Evolutionary conservation across 495 filamentous ascomycete genomes (phyloP), one percentile per base, ranked within the genome.

Genomic region (Sordaria brevicollis): DNA sequence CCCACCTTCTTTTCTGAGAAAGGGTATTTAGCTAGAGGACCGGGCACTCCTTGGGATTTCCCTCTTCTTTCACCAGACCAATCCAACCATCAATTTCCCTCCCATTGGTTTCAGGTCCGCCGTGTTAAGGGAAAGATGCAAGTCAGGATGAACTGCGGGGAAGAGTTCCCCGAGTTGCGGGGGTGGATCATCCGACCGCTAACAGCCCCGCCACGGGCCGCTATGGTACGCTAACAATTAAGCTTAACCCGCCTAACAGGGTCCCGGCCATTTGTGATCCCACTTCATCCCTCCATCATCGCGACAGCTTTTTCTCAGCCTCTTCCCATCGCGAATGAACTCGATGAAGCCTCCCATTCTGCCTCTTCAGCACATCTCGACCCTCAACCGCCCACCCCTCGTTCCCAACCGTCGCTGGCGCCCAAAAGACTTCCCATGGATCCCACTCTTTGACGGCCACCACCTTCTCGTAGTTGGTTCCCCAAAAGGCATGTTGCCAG

Each of bases 401-500:
- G 71, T 85, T 87, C 0, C 83, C 85, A 0, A 86, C 81, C 9
- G 79, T 83, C 8, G 82, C 85, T 4, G 79, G 79, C 33, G 85
- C 84, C 77, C 86, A 89, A 73, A 88, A 87, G 9, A 88, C 43
- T 1, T 76, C 76, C 65, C 71, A 75, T 3, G 87, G 88, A 74
- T 90, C 88, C 65, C 81, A 81, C 35, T 75, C 73, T 70, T 88
- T 88, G 54, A 89, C 70, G 41, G 74, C 33, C n/a, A 83, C 75
- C 68, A 89, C 75, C 5, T 78, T 78, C 5, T 70, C 71, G 68
- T 89, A 89, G 62, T 85, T 82, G 11, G 29, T 65, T 0, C 86
- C 87, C 71, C 83, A 89, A 78, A 88, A 90, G 4, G 80, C 78
- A 74, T 84, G 75, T 77, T 89, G 83, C 83, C 86, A 89, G 62